Evolutionary conservation across 2,329 filamentous ascomycete genomes (phyloP), one percentile per base, ranked within the genome.

Genomic region (Beauveria scarabaeidicola): DNA sequence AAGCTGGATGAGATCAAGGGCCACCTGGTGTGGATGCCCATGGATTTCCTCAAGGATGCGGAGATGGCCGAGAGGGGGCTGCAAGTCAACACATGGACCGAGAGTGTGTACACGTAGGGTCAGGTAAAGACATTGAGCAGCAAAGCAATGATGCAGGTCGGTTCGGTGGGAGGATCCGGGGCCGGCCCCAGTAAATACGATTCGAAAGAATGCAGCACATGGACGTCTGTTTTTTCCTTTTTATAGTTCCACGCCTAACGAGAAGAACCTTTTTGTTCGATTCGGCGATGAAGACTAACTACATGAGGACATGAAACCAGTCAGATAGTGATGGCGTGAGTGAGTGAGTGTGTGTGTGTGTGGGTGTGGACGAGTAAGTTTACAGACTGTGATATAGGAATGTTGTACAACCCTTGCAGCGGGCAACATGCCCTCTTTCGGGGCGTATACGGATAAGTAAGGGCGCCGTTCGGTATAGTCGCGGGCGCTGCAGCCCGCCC

Each of bases 11-110:
- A 87, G 68, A 84, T 97, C 65, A 87, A 85, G 74, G 93, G 93
- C 0, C 93, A 97, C 76, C 73, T 97, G 44, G 93, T 97, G 7
- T 95, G 90, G 90, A 93, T 96, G 86, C 91, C 91, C n/a, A 72
- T 97, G 67, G 84, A 91, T 50, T 97, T 96, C 70, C 73, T 97
- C 69, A 80, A 83, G 67, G 86, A 96, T 64, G 91, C 87, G 0
- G 81, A 90, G 66, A 95, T 97, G 91, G 92, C 92, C 0, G 92
- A 97, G 76, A 84, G 82, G 67, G 92, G 93, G 0, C 69, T 97
- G 72, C 87, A 91, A 73, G 85, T 97, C 44, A 97, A 97, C 71
- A 75, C 83, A 50, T 88, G 85, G 68, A 97, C 93, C 0, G 91
- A 97, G 78, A 91, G 89, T 81, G 84, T 95, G 62, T 94, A 90